Evolutionary conservation across 495 filamentous ascomycete genomes (phyloP).

Genomic region (Podospora comata): DNA sequence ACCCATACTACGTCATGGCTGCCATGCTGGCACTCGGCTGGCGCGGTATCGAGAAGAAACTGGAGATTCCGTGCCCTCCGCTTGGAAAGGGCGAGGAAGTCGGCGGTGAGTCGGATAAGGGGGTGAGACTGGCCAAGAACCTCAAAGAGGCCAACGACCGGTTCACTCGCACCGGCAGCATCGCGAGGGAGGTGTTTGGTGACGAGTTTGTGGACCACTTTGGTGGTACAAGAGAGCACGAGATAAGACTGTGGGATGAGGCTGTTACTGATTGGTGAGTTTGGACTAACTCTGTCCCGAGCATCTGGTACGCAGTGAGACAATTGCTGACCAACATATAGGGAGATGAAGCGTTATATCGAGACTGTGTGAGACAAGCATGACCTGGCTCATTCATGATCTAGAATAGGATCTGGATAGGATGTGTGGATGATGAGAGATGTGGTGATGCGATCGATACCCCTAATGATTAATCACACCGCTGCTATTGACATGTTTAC

Average conservation of each 20-base stretch:
- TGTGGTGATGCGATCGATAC: slow-evolving; percentile 7
- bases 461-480: neutral
- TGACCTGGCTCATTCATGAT: neutral
- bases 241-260: slow-evolving; percentile 88
- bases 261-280: slow-evolving; percentile 88
- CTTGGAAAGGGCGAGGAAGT: slow-evolving; percentile 79
- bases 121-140: slow-evolving; percentile 71
- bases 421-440: neutral
- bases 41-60: slow-evolving; percentile 84
- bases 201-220: slow-evolving; percentile 95
- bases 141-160: slow-evolving; percentile 75
- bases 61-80: slow-evolving; percentile 77
- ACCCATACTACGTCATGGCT: slow-evolving; percentile 82
- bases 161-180: slow-evolving; percentile 70
- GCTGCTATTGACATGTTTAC: neutral
- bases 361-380: slow-evolving; percentile 57
- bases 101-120: slow-evolving; percentile 62
- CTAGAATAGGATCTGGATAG: neutral
- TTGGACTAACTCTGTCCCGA: neutral
- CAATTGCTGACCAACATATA: slow-evolving; percentile 28
- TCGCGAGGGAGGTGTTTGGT: slow-evolving; percentile 88
- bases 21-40: slow-evolving; percentile 83
- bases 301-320: neutral
- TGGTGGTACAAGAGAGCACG: slow-evolving; percentile 88
- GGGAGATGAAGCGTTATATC: slow-evolving; percentile 68